phyloP scores from a whole-genome alignment of 78 protist genomes.

The Dictyostelium citrinum region DNA sequence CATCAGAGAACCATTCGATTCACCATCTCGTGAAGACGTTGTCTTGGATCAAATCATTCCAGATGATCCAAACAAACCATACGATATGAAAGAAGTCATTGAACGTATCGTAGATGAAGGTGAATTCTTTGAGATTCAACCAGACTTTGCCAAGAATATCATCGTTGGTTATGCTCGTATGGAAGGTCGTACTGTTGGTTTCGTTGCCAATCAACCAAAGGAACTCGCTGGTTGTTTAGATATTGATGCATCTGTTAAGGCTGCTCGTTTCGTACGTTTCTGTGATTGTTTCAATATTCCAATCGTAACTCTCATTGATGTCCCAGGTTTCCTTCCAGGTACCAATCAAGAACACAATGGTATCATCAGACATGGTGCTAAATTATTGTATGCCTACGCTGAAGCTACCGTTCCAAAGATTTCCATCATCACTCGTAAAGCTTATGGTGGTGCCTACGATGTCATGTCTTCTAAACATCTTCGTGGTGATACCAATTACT shows the following conservation, averaged over 20 bases:
- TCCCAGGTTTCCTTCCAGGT: conserved; percentile 99
- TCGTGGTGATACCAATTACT: conserved; percentile 97
- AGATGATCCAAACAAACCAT: conserved; percentile 92
- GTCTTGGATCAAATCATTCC: conserved; percentile 72
- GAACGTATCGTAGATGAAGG: conserved; percentile 92
- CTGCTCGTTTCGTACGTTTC: conserved; percentile 96
- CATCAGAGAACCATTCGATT: conserved; percentile 72
- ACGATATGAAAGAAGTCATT: conserved; percentile 97
- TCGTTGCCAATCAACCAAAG: conserved; percentile 98
- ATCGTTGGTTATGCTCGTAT: conserved; percentile 95
- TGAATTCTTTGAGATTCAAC: conserved; percentile 94
- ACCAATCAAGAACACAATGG: conserved; percentile 94
- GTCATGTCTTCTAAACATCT: conserved; percentile 98
- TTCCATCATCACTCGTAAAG: conserved; percentile 98
- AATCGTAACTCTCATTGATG: conserved; percentile 97
- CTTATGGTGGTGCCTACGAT: conserved; percentile 99
- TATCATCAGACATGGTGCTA: conserved; percentile 99
- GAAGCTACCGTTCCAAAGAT: conserved; percentile 98
- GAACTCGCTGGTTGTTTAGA: conserved; percentile 97
- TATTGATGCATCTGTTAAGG: conserved; percentile 97
- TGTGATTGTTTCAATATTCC: conserved; percentile 99
- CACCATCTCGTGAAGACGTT: conserved; percentile 64
- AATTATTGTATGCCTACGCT: conserved; percentile 98
- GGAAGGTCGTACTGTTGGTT: conserved; percentile 96
- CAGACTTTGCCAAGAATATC: conserved; percentile 95